Evolutionary conservation across 73 alveolate genomes (phyloP).

Genomic region (Tetrahymena malaccensis): DNA sequence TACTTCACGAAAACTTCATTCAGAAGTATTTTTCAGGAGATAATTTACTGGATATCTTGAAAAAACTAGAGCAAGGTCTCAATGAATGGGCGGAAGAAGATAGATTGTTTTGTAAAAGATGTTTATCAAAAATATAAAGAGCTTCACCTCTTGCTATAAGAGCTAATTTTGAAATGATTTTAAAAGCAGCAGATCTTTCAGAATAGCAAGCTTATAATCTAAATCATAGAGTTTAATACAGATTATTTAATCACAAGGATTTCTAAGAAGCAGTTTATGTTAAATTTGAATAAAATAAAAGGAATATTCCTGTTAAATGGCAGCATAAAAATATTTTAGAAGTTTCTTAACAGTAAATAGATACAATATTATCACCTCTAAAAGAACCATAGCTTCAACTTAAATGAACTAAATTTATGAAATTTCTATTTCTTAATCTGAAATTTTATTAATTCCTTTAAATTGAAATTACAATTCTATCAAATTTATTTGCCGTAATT

Average conservation of each 20-base stretch:
- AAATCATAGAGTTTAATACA: neutral
- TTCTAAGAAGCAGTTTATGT: neutral
- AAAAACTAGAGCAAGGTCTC: neutral
- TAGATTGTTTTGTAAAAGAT: neutral
- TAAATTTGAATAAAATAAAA: neutral
- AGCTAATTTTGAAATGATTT: neutral
- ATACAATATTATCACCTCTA: neutral
- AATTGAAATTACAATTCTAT: too few species aligned
- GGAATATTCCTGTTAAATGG: neutral
- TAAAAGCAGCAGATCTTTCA: neutral
- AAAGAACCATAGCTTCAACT: neutral
- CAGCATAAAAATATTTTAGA: neutral
- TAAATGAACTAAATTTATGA: neutral
- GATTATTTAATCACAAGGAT: neutral
- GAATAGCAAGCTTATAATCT: neutral
- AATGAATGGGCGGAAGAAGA: neutral
- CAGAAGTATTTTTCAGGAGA: neutral
- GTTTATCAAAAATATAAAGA: neutral
- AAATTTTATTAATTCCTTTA: too few species aligned
- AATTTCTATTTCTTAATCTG: too few species aligned
- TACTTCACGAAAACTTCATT: neutral
- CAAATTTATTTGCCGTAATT: too few species aligned
- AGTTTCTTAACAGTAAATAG: neutral
- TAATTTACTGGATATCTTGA: neutral
- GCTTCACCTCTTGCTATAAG: neutral